Evolutionary conservation across 2,329 filamentous ascomycete genomes (phyloP).

Genomic region (Cladophialophora exuberans): DNA sequence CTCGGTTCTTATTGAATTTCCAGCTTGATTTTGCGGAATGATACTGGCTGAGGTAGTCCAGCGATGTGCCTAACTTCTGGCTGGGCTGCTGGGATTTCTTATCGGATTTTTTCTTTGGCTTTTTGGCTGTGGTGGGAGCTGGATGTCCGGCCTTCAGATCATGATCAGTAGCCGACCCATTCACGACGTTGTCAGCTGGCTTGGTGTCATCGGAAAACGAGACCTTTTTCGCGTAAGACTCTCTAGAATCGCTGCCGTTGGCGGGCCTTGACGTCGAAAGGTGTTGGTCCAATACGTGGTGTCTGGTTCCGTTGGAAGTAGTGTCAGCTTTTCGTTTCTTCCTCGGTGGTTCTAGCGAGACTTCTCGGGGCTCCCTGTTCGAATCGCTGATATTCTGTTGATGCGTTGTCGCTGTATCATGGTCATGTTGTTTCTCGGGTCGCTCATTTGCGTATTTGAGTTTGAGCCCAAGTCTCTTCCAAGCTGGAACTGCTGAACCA

Average conservation of each 20-base stretch:
- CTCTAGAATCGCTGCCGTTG: conserved; percentile 4
- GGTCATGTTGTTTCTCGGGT: not conserved
- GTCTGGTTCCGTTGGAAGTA: not conserved
- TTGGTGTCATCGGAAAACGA: conserved; percentile 69
- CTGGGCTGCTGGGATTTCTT: conserved; percentile 29
- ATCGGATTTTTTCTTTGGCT: conserved; percentile 37
- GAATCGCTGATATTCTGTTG: conserved; percentile 5
- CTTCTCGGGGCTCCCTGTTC: not conserved
- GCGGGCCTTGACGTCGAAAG: not conserved
- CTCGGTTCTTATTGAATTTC: conserved; percentile 97
- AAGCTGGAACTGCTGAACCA: conserved; percentile 53
- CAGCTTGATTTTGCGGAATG: conserved; percentile 70
- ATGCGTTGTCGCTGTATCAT: not conserved
- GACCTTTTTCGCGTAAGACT: conserved; percentile 44
- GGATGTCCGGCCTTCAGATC: not conserved
- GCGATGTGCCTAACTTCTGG: conserved; percentile 26
- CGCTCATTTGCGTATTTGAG: conserved; percentile 56
- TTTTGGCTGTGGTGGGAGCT: conserved; percentile 35
- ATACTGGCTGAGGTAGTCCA: conserved; percentile 75
- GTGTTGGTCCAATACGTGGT: not conserved
- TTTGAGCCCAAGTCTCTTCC: conserved; percentile 64
- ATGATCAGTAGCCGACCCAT: too few relatives aligned
- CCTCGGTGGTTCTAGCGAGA: conserved; percentile 15
- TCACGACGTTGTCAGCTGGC: too few relatives aligned
- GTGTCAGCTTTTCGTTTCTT: conserved; percentile 23